Evolutionary conservation across 768 basidiomycete genomes (phyloP), one percentile per base, ranked within the genome.

Genomic region (Podaxis mareebaensis): DNA sequence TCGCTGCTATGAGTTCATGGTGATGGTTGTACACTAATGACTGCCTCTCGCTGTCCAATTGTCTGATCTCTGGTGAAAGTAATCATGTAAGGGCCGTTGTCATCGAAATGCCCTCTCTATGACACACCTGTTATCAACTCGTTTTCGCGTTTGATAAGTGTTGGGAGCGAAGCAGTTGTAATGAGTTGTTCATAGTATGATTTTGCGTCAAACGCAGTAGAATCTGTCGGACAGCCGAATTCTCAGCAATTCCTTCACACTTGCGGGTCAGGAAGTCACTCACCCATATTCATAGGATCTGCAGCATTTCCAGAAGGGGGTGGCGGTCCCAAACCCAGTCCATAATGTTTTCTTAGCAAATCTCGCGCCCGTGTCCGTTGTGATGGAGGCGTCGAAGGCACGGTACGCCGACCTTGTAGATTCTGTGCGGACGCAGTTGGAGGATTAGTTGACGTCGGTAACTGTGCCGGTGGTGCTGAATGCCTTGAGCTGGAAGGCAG

Each of bases 11-110:
- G 20, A 97, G 87, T 67, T 97, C 95, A 64, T 95, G 93, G 69
- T 97, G 95, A 70, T 96, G 95, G 68, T 96, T 95, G 72, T 97
- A 97, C 11, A 97, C 95, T 49, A 97, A 79, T 8, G 91, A 90
- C 74, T 97, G 95, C 24, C 93, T 80, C 70, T 96, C 95, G 69
- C 90, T 86, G 61, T 96, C 93, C 13, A 97, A 76, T 65, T 93
- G 85, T 36, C 92, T 82, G 64, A 97, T 96, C 74, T 96, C 95
- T 95, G 65, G 2, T 51, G 20, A 44, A 28, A 58, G 55, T 10
- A 30, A 3, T 22, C 58, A 28, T 57, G 22, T 26, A 17, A 55
- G 13, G 15, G 22, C 42, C n/a, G n/a, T 12, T 26, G 8, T 33
- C 30, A 10, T n/a, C 6, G 15, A 46, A 20, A 17, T 46, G 17